These are phyloP conservation scores for Inonotus hispidus DNA, from an alignment of 1,284 basidiomycete species.

Conservation along the genomic window DNA sequence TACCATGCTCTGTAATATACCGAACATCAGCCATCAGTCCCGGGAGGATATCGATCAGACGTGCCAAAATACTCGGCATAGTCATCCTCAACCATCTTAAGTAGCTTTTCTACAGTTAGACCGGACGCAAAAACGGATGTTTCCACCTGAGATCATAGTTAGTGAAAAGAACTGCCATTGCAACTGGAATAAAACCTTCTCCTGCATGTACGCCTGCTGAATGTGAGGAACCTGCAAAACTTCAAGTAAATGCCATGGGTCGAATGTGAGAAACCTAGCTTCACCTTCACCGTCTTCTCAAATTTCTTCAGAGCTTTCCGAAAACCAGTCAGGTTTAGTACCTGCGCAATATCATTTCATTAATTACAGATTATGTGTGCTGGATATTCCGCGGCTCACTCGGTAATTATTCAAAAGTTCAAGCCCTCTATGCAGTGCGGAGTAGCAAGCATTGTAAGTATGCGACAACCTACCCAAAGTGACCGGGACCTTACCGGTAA, in stretches of 20 bases:
- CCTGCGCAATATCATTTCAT: conserved; percentile 30
- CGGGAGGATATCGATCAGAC: conserved; percentile 23
- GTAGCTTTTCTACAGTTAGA: conserved; percentile 56
- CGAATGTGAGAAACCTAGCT: conserved; percentile 8
- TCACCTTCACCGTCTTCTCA: conserved; percentile 75
- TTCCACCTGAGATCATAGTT: conserved; percentile 45
- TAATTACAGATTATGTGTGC: not conserved
- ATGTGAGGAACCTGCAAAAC: conserved; percentile 28
- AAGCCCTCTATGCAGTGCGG: conserved; percentile 41
- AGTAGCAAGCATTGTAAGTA: not conserved
- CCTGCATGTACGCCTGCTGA: conserved; percentile 70
- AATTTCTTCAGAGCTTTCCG: conserved; percentile 93
- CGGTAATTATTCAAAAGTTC: conserved; percentile 86
- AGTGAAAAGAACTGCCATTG: not conserved
- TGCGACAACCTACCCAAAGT: not conserved
- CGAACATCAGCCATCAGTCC: not conserved
- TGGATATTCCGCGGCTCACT: conserved; percentile 39
- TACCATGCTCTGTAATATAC: conserved; percentile 59
- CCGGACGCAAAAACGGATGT: conserved; percentile 57
- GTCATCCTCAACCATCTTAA: conserved; percentile 68
- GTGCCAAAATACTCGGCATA: conserved; percentile 74
- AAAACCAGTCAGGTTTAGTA: conserved; percentile 87
- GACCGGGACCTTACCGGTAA: conserved; percentile 58
- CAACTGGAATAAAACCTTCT: conserved; percentile 44
- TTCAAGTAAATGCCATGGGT: not conserved